Evolutionary conservation across 495 filamentous ascomycete species (phyloP).

Genomic region (Neurospora pannonica): DNA sequence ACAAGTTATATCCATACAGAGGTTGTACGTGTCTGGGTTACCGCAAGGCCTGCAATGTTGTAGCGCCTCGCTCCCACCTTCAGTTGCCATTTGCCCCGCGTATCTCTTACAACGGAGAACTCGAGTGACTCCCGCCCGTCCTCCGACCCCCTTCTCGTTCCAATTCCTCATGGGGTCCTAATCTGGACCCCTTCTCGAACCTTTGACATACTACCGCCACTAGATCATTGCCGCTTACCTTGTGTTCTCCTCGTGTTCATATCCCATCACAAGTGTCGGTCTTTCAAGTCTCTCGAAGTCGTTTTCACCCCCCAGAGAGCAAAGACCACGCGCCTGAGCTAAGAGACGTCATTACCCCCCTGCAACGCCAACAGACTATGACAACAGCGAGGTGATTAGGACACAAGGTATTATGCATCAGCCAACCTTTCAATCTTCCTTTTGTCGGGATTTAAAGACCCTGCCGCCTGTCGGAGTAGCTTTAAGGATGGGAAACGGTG

Average conservation of each 20-base stretch:
- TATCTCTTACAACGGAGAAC: background rate
- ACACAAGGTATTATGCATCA: background rate
- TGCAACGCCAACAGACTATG: background rate
- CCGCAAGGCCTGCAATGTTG: background rate
- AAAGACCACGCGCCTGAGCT: background rate
- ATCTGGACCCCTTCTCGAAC: constrained; percentile 15
- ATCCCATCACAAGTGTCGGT: background rate
- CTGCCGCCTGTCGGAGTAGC: background rate
- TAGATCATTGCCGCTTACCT: background rate
- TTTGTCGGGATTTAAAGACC: background rate
- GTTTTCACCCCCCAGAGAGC: background rate
- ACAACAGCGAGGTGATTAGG: background rate
- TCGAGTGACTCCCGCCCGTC: constrained; percentile 4
- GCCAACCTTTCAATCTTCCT: background rate
- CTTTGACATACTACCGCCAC: background rate
- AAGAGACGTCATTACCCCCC: background rate
- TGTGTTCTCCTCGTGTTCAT: background rate
- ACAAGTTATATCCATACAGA: too few species aligned
- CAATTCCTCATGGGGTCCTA: constrained; percentile 15
- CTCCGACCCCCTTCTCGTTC: constrained; percentile 1
- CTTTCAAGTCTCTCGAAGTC: background rate
- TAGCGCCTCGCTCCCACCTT: background rate
- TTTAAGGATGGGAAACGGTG: background rate
- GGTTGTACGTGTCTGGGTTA: background rate
- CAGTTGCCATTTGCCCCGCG: constrained; percentile 18